Evolutionary conservation across 306 rosid genomes (phyloP).

Genomic region (Acacia melanoxylon): DNA sequence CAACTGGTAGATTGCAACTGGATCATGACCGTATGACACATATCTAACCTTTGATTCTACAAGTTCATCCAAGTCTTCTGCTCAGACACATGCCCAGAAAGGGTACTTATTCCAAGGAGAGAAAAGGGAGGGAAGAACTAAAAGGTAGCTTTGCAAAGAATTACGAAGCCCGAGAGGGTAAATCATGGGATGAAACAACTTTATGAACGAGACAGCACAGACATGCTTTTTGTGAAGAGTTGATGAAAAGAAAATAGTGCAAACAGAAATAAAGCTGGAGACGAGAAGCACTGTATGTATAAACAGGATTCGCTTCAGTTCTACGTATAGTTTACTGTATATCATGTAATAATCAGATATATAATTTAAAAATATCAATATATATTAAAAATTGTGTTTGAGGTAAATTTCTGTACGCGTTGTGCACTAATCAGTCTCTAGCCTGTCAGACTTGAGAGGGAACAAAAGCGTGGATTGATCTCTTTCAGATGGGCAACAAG

Average conservation of each 20-base stretch:
- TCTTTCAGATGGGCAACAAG: neutral
- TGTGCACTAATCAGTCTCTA: neutral
- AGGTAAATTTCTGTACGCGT: neutral
- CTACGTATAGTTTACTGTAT: neutral
- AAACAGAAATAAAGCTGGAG: neutral
- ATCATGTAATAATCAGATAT: neutral
- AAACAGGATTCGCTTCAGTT: neutral
- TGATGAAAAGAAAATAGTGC: neutral
- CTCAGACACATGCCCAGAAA: neutral
- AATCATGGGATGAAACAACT: neutral
- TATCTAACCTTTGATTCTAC: neutral
- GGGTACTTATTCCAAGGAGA: neutral
- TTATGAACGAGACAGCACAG: neutral
- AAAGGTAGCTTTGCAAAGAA: neutral
- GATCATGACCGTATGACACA: neutral
- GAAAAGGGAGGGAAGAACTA: neutral
- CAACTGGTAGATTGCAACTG: neutral
- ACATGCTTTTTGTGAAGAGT: neutral
- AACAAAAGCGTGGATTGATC: neutral
- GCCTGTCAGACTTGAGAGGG: neutral
- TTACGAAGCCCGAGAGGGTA: neutral
- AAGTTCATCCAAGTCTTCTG: neutral
- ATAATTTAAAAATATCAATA: neutral
- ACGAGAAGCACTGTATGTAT: neutral
- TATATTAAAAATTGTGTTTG: neutral